These are phyloP conservation scores for Amaranthus palmeri DNA, from an alignment of 148 eudicot genomes.

Conservation along the genomic window DNA sequence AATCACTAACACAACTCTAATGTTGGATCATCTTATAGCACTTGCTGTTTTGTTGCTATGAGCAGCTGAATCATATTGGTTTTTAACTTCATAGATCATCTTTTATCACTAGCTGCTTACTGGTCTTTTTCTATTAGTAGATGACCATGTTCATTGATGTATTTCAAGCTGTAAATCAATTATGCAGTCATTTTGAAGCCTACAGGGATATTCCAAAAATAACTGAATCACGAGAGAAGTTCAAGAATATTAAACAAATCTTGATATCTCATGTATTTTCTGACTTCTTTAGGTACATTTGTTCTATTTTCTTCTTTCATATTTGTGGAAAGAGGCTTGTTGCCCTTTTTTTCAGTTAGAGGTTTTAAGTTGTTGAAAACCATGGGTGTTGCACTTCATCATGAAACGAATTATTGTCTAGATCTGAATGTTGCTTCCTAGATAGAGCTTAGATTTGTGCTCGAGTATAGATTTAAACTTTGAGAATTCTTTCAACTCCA, in stretches of 20 bases:
- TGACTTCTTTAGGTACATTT: slow-evolving; percentile 82
- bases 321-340: background rate
- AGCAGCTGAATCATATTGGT: background rate
- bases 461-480: background rate
- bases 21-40: background rate
- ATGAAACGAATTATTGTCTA: background rate
- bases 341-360: background rate
- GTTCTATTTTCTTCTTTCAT: background rate
- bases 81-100: background rate
- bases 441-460: background rate
- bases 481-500: background rate
- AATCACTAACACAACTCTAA: background rate
- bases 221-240: slow-evolving; percentile 89
- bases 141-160: slow-evolving; percentile 17
- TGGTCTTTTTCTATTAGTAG: background rate
- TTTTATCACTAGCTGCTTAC: background rate
- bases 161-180: slow-evolving; percentile 94
- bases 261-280: slow-evolving; percentile 97
- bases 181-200: slow-evolving; percentile 97
- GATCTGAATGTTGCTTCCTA: background rate
- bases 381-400: slow-evolving; percentile 3
- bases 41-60: background rate
- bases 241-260: slow-evolving; percentile 85
- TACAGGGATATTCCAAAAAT: slow-evolving; percentile 91
- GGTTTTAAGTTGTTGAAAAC: background rate